These are phyloP conservation scores for Geum urbanum DNA, from an alignment of 306 rosid species.

Conservation along the genomic window DNA sequence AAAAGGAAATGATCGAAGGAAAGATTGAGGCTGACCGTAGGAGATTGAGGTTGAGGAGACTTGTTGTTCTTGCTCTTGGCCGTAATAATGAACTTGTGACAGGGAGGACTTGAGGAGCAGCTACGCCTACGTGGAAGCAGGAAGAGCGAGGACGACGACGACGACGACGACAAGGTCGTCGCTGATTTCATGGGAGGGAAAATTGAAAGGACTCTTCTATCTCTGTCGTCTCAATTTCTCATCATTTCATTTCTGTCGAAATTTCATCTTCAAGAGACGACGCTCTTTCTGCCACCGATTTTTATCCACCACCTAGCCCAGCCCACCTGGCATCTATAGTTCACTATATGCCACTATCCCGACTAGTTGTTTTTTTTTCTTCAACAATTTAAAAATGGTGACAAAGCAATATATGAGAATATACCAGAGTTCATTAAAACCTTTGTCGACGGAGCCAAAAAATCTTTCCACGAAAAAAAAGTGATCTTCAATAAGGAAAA, in stretches of 20 bases:
- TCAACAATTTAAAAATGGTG: neutral
- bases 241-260: no score
- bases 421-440: no score
- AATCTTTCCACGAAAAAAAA: no score
- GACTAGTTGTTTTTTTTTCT: neutral
- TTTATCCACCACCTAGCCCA: neutral
- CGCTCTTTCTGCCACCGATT: neutral
- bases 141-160: conserved; percentile 4
- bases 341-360: neutral
- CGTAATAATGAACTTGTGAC: neutral
- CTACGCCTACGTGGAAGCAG: neutral
- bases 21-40: neutral
- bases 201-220: neutral
- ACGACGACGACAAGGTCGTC: neutral
- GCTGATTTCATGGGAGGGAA: conserved; percentile 12
- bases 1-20: neutral
- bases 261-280: neutral
- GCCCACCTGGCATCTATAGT: no score
- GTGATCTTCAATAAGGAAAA: no score
- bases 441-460: no score
- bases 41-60: neutral
- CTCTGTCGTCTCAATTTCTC: neutral
- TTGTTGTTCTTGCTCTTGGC: conserved; percentile 18
- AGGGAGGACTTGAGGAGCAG: neutral
- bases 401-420: no score